These are phyloP conservation scores for Boletus mariae DNA, from an alignment of 1,284 basidiomycete genomes.

Conservation along the genomic window DNA sequence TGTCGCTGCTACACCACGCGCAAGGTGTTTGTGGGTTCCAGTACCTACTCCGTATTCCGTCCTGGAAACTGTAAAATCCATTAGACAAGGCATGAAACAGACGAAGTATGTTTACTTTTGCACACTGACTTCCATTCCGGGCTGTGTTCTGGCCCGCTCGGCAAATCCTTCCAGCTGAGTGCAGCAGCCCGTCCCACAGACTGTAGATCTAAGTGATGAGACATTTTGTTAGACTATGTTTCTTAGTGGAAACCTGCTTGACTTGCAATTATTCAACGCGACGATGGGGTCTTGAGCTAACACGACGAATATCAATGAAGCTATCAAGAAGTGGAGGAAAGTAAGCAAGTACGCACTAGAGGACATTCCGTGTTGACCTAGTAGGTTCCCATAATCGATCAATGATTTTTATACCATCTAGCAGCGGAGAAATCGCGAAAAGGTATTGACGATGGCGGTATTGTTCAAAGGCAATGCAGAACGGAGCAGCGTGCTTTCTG, in stretches of 20 bases:
- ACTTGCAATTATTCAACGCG: slow-evolving; percentile 45
- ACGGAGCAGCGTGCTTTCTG: slow-evolving; percentile 26
- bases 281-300: slow-evolving; percentile 32
- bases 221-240: slow-evolving; percentile 1
- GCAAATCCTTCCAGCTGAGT: slow-evolving; percentile 53
- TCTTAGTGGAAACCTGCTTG: not conserved
- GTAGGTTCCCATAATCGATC: slow-evolving; percentile 12
- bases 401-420: slow-evolving; percentile 27
- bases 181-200: slow-evolving; percentile 36
- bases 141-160: slow-evolving; percentile 43
- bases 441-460: slow-evolving; percentile 25
- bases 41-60: slow-evolving; percentile 27
- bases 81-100: slow-evolving; percentile 15
- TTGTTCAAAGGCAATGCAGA: slow-evolving; percentile 29
- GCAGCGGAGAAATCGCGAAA: slow-evolving; percentile 18
- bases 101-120: slow-evolving; percentile 44
- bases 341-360: slow-evolving; percentile 18
- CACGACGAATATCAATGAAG: slow-evolving; percentile 16
- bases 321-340: not conserved
- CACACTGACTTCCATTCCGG: slow-evolving; percentile 55
- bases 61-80: slow-evolving; percentile 23
- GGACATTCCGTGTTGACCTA: slow-evolving; percentile 24
- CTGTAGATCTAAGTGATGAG: slow-evolving; percentile 49
- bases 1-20: slow-evolving; percentile 54
- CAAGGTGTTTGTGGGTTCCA: slow-evolving; percentile 48